Conservation (phyloP, 331 rosid species). For the Malus hybrid region DNA sequence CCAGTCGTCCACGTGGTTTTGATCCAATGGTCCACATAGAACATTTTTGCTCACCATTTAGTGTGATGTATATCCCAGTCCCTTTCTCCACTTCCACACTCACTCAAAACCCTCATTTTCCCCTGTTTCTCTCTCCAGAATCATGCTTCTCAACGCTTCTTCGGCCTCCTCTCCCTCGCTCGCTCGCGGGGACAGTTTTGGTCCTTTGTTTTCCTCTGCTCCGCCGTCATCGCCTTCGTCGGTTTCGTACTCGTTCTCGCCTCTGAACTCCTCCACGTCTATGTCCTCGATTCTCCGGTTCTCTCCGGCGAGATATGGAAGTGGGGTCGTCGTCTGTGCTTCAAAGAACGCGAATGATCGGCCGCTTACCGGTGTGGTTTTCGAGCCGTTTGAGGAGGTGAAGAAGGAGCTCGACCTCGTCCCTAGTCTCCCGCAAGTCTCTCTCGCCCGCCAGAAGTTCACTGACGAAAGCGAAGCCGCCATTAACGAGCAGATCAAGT, state of each 20-base stretch:
- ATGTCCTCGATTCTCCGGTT: constrained; percentile 16
- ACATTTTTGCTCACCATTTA: no score
- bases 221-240: background rate
- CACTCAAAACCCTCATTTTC: background rate
- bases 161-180: constrained; percentile 23
- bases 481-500: constrained; percentile 82
- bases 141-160: constrained; percentile 58
- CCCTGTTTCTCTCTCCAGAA: background rate
- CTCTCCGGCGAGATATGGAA: constrained; percentile 12
- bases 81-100: background rate
- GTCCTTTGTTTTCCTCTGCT: constrained; percentile 17
- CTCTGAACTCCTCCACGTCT: constrained; percentile 21
- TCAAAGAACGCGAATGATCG: constrained; percentile 7
- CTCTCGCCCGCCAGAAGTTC: constrained; percentile 73
- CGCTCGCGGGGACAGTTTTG: constrained; percentile 16
- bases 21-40: constrained; percentile 39
- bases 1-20: constrained; percentile 28
- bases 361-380: constrained; percentile 62
- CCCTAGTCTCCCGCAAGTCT: constrained; percentile 47
- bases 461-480: constrained; percentile 41
- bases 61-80: background rate
- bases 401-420: constrained; percentile 80
- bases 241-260: constrained; percentile 9
- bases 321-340: constrained; percentile 24
- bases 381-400: constrained; percentile 83